Conservation (phyloP, 2,329 filamentous ascomycete genomes). For the Lojkania enalia region DNA sequence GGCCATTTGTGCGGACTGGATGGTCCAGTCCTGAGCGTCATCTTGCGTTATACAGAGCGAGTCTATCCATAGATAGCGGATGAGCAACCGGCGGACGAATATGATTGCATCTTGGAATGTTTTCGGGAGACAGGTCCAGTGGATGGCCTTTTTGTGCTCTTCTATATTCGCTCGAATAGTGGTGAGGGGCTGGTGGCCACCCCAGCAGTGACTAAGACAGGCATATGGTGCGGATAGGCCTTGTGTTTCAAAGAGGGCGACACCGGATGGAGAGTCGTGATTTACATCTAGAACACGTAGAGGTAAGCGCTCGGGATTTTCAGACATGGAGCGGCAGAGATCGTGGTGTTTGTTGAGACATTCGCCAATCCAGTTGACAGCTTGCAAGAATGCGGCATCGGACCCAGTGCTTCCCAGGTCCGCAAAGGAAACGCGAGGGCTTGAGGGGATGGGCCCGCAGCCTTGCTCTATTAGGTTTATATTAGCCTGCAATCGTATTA, state of each 20-base stretch:
- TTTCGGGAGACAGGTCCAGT: neutral
- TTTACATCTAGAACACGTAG: neutral
- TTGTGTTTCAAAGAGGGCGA: too few relatives aligned
- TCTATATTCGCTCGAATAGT: neutral
- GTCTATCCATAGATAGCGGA: neutral
- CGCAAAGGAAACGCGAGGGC: too few relatives aligned
- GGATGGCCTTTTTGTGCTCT: neutral
- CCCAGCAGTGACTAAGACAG: neutral
- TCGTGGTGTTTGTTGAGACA: conserved; percentile 6
- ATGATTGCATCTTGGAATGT: neutral
- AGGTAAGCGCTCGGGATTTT: neutral
- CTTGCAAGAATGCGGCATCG: neutral
- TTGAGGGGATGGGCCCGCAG: too few relatives aligned
- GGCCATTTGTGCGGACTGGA: neutral
- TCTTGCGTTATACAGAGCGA: neutral
- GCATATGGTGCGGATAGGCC: neutral
- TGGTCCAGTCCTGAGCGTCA: neutral
- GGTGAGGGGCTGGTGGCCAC: neutral
- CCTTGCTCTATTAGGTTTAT: too few relatives aligned
- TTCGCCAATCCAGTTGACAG: neutral
- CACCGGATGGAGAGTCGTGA: neutral
- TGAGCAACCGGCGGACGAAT: neutral
- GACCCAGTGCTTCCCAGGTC: too few relatives aligned
- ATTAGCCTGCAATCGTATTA: too few relatives aligned
- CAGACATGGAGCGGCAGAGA: conserved; percentile 3